Conservation (phyloP, 2,329 filamentous ascomycete species). For the Alternaria dauci region DNA sequence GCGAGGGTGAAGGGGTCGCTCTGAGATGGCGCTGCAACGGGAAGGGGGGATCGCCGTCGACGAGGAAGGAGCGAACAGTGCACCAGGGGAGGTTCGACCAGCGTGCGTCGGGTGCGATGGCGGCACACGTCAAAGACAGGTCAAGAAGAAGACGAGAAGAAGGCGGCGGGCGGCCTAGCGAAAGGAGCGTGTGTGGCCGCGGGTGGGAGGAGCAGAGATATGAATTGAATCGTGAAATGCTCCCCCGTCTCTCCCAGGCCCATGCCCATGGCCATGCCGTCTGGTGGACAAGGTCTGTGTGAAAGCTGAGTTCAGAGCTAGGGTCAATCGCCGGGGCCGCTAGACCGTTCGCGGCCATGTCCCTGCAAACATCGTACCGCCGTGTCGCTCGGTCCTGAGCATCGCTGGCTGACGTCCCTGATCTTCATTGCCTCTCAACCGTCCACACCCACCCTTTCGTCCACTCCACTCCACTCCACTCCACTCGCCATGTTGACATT, state of each 20-base stretch:
- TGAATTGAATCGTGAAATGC: slow-evolving; percentile 20
- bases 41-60: slow-evolving; percentile 25
- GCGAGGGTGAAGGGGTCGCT: neutral
- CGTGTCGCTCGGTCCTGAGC: slow-evolving; percentile 11
- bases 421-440: slow-evolving; percentile 9
- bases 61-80: slow-evolving; percentile 8
- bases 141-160: slow-evolving; percentile 17
- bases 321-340: slow-evolving; percentile 17
- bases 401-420: slow-evolving; percentile 11
- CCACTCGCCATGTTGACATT: neutral
- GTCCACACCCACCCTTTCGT: neutral
- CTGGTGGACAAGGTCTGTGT: slow-evolving; percentile 31
- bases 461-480: no score
- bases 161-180: slow-evolving; percentile 11
- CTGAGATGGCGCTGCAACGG: slow-evolving; percentile 8
- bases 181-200: slow-evolving; percentile 4
- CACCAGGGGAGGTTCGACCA: slow-evolving; percentile 4
- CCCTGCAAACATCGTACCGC: slow-evolving; percentile 10
- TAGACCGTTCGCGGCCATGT: slow-evolving; percentile 20
- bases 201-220: slow-evolving; percentile 17
- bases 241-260: slow-evolving; percentile 12
- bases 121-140: neutral
- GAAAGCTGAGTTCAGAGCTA: slow-evolving; percentile 23
- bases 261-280: neutral
- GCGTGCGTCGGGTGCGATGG: slow-evolving; percentile 1